Base-by-base conservation (phyloP, 2,329 filamentous ascomycete species). In the Raffaelea arxii region DNA sequence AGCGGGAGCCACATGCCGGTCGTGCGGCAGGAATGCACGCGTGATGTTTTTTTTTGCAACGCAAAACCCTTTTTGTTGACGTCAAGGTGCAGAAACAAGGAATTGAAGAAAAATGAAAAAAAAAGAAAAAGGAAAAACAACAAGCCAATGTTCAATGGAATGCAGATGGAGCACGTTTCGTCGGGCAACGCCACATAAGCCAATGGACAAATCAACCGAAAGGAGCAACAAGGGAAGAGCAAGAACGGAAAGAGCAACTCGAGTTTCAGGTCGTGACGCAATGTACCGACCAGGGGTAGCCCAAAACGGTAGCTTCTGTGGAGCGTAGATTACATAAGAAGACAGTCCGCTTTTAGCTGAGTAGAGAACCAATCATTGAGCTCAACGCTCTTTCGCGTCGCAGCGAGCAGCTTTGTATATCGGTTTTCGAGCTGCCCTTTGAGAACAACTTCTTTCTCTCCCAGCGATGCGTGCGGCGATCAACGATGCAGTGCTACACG, bases 401-500 rank as follows among this genome's bases (percentile, higher is more conserved):
- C n/a, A n/a, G n/a, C n/a, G n/a, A n/a, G n/a, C n/a, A n/a, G n/a
- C n/a, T n/a, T n/a, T n/a, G n/a, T n/a, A n/a, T n/a, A n/a, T n/a
- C n/a, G n/a, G n/a, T n/a, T n/a, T n/a, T n/a, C n/a, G n/a, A n/a
- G n/a, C n/a, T n/a, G n/a, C n/a, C n/a, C n/a, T n/a, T n/a, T n/a
- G n/a, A n/a, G n/a, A 46, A 46, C 41, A 50, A 48, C 46, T 46
- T 50, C 44, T 45, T 48, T 43, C 27, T n/a, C 14, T 39, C n/a
- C n/a, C n/a, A n/a, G 62, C 59, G n/a, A n/a, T n/a, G n/a, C n/a
- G n/a, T n/a, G n/a, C n/a, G 53, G 54, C 55, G 41, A 22, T 24
- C 44, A 35, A 52, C 43, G 19, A 97, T 97, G 91, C 91, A 97
- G 78, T 94, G 88, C 74, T 97, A 97, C 70, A 90, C 88, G 61